Evolutionary conservation across 345 rosid genomes (phyloP).

Genomic region (Citrus trifoliata): DNA sequence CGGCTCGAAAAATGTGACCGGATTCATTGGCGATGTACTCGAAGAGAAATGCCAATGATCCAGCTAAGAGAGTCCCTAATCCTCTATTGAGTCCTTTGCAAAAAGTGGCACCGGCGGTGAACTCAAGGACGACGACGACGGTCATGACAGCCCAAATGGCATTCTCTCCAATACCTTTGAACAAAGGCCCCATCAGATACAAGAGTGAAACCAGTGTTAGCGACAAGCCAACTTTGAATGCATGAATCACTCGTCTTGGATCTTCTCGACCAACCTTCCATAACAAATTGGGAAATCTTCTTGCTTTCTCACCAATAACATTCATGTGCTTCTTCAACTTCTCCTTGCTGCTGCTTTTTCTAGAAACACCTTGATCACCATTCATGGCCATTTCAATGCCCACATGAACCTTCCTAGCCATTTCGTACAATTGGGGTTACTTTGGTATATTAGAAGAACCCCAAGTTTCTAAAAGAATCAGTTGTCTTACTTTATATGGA

Average conservation of each 20-base stretch:
- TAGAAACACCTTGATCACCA: background rate
- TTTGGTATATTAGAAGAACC: constrained; percentile 8
- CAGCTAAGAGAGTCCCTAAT: constrained; percentile 69
- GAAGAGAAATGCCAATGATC: constrained; percentile 63
- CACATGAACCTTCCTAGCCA: constrained; percentile 39
- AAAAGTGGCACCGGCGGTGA: constrained; percentile 79
- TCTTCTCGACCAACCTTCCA: constrained; percentile 65
- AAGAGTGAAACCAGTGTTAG: constrained; percentile 65
- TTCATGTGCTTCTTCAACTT: constrained; percentile 25
- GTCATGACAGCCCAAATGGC: constrained; percentile 90
- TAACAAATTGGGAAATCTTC: constrained; percentile 24
- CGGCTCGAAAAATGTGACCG: constrained; percentile 52
- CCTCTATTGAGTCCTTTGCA: constrained; percentile 87
- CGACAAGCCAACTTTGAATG: constrained; percentile 76
- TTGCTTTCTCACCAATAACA: constrained; percentile 28
- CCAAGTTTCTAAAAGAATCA: constrained; percentile 1
- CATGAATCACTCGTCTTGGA: constrained; percentile 66
- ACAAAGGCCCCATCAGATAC: constrained; percentile 65
- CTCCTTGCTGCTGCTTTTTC: background rate
- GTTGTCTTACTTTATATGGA: constrained; percentile 3
- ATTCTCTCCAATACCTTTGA: constrained; percentile 50
- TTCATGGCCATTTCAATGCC: constrained; percentile 27
- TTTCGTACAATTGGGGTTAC: background rate
- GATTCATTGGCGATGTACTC: constrained; percentile 57
- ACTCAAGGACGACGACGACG: constrained; percentile 83